Evolutionary conservation across 371 early-diverging fungal species (phyloP), one percentile per base, ranked within the genome.

Genomic region (Entomophthora muscae): DNA sequence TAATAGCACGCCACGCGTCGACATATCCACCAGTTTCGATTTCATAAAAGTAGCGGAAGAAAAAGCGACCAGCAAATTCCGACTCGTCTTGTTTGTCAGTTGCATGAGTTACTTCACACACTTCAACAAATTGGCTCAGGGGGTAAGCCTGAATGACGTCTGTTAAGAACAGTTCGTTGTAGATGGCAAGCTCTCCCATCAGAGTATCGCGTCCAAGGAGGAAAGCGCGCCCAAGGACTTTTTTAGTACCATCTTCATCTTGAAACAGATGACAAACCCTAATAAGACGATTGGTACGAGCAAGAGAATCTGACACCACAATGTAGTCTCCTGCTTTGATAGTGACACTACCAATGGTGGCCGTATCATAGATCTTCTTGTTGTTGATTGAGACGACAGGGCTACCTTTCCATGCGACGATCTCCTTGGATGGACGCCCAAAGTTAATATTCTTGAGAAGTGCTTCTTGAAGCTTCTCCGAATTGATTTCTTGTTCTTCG

Each of bases 161-260:
- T 2, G 75, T 56, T 22, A 79, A 57, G 58, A 76, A 75, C 32
- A 78, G 61, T 66, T 80, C 82, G 54, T 73, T 67, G 17, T 71
- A 65, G 1, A 70, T 65, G 1, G 81, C 74, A 2, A 78, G 68
- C 57, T 80, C 79, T 27, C 68, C 64, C 23, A 79, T 64, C 21
- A 80, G 22, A 1, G 81, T 79, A 33, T 78, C 73, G 33, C 67
- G 67, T 2, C 79, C 80, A 52, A 72, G 77, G 10, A 71, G 67
- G 57, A 79, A 68, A 62, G 70, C 63, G 24, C 75, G 71, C 0
- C 75, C 74, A 55, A 79, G 76, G 64, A 77, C 65, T 59, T 60
- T 51, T 17, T 67, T 65, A 21, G 32, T 56, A 3, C 53, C 32
- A 23, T 26, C 29, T 1, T 53, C 31, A 52, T 68, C 69, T 32